Base-by-base conservation (phyloP, 352 stramenopile genomes). In the Globisporangium splendens region DNA sequence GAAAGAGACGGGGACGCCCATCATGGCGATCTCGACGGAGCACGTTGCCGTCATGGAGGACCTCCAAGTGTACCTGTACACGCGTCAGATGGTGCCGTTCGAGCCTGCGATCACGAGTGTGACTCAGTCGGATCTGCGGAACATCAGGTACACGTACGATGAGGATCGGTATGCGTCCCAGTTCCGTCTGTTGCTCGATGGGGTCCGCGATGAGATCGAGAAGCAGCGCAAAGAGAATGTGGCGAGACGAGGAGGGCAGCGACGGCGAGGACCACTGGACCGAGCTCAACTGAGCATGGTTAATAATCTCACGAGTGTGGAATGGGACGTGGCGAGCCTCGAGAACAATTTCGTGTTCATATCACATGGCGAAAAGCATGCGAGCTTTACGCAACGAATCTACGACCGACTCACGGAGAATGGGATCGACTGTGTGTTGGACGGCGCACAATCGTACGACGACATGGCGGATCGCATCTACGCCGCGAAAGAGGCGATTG, bases 61-160 rank as follows among this genome's bases (percentile, higher is more conserved):
- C 51, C 75, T 93, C 64, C 81, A 93, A 53, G 81, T 91, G 61
- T 93, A 93, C 66, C 72, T 93, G 22, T 91, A 91, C 69, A 91
- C 84, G 33, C 79, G 84, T 3, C 81, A 91, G 59, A 91, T 31
- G 24, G 24, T 31, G 24, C 24, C 24, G 24, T 31, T n/a, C n/a
- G n/a, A n/a, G n/a, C n/a, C n/a, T n/a, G n/a, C n/a, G n/a, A n/a
- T n/a, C n/a, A n/a, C n/a, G n/a, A n/a, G n/a, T n/a, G n/a, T n/a
- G n/a, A n/a, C n/a, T n/a, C n/a, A n/a, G n/a, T n/a, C n/a, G n/a
- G n/a, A n/a, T n/a, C n/a, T n/a, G n/a, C n/a, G n/a, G n/a, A n/a
- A n/a, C n/a, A n/a, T n/a, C n/a, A n/a, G n/a, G n/a, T n/a, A n/a
- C n/a, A n/a, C n/a, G n/a, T n/a, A n/a, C n/a, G n/a, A n/a, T n/a